These are phyloP conservation scores for Sporisorium exsertum DNA, from an alignment of 1,284 basidiomycete species.

Conservation along the genomic window DNA sequence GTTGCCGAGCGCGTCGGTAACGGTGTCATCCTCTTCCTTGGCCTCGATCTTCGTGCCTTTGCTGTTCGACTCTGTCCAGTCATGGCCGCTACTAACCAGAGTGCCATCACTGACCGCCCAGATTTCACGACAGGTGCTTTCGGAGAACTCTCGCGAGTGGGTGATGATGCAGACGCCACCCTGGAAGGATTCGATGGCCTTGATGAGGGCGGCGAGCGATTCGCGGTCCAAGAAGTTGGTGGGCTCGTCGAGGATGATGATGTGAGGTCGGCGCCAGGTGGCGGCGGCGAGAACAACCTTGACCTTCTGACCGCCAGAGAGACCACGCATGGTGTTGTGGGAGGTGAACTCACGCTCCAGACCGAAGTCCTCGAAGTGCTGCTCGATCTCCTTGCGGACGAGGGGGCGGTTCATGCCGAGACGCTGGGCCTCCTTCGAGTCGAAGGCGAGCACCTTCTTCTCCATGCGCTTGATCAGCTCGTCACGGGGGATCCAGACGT, in stretches of 20 bases:
- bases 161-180: constrained; percentile 69
- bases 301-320: constrained; percentile 70
- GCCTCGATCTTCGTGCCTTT: constrained; percentile 63
- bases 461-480: constrained; percentile 67
- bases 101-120: constrained; percentile 66
- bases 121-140: constrained; percentile 67
- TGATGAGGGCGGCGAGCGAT: constrained; percentile 69
- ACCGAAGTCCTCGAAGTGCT: constrained; percentile 69
- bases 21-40: constrained; percentile 63
- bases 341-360: constrained; percentile 69
- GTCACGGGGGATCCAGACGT: constrained; percentile 67
- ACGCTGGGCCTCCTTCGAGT: constrained; percentile 66
- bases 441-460: constrained; percentile 66
- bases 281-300: constrained; percentile 69
- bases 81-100: constrained; percentile 75
- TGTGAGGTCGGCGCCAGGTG: constrained; percentile 69
- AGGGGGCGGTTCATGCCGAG: constrained; percentile 68
- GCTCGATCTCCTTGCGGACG: constrained; percentile 69
- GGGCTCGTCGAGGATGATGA: constrained; percentile 69
- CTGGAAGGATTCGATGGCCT: constrained; percentile 67
- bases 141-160: constrained; percentile 67
- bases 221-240: constrained; percentile 70
- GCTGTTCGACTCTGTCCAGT: constrained; percentile 85
- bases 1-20: constrained; percentile 65
- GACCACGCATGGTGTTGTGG: constrained; percentile 70